Conservation (phyloP, 345 rosid species). For the Camelina neglecta region DNA sequence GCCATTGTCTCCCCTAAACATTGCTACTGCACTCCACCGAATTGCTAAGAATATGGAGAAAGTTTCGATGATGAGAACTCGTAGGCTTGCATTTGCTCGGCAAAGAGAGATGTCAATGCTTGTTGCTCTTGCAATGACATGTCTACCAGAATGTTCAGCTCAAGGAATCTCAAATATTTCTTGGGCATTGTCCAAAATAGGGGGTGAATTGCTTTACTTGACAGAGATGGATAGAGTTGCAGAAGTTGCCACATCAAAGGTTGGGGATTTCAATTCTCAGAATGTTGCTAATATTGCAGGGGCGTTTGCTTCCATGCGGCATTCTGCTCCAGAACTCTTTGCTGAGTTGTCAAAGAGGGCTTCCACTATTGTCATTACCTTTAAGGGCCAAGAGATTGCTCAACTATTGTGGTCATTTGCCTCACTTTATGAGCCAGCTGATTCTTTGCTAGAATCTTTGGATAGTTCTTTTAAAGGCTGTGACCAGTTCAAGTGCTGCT, state of each 20-base stretch:
- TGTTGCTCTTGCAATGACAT: constrained; percentile 79
- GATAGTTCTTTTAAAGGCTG: constrained; percentile 59
- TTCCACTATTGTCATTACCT: constrained; percentile 51
- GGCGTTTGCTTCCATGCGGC: constrained; percentile 88
- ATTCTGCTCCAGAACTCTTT: constrained; percentile 79
- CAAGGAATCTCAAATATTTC: constrained; percentile 94
- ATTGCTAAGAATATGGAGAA: constrained; percentile 97
- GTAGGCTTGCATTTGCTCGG: constrained; percentile 74
- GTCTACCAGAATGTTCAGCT: constrained; percentile 86
- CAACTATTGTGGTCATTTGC: constrained; percentile 95
- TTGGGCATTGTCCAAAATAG: constrained; percentile 92
- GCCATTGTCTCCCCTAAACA: constrained; percentile 80
- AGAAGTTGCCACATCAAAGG: constrained; percentile 78
- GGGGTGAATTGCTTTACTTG: constrained; percentile 82
- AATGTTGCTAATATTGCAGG: constrained; percentile 94
- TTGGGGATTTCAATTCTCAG: constrained; percentile 78
- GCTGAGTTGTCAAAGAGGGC: constrained; percentile 72
- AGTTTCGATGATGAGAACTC: constrained; percentile 72
- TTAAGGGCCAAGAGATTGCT: constrained; percentile 85
- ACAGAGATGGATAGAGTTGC: constrained; percentile 98
- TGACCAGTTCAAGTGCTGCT: constrained; percentile 58
- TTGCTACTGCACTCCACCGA: constrained; percentile 86
- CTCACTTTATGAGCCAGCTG: constrained; percentile 76
- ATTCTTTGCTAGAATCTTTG: constrained; percentile 64
- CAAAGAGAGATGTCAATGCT: constrained; percentile 95